Conservation (phyloP, 2,329 filamentous ascomycete species). For the Monosporascus ibericus region DNA sequence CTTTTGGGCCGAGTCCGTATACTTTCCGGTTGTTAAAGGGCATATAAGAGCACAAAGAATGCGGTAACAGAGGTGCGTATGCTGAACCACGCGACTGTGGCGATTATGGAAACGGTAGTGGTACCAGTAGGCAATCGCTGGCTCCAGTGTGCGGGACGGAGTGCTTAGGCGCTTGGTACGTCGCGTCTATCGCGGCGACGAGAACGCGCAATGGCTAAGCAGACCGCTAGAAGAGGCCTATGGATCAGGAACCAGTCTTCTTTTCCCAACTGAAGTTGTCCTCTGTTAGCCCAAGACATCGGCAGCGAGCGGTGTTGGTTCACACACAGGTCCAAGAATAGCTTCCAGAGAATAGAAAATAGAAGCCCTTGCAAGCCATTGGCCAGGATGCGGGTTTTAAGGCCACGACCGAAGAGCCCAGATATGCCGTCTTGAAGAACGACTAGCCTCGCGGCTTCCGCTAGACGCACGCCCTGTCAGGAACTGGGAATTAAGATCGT, state of each 20-base stretch:
- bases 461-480: constrained; percentile 16
- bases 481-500: not conserved
- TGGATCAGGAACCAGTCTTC: not conserved
- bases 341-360: constrained; percentile 43
- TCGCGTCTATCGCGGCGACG: not conserved
- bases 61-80: too few relatives aligned
- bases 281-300: not conserved
- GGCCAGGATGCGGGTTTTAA: constrained; percentile 41
- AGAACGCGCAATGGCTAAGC: not conserved
- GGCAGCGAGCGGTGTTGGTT: not conserved
- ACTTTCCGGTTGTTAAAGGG: too few relatives aligned
- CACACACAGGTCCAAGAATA: constrained; percentile 41
- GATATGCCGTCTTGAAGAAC: constrained; percentile 34
- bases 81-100: not conserved
- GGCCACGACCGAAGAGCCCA: constrained; percentile 38
- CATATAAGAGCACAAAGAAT: too few relatives aligned
- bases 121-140: too few relatives aligned
- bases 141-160: too few relatives aligned
- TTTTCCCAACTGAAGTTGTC: not conserved
- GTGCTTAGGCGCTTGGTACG: not conserved
- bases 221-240: not conserved
- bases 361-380: constrained; percentile 41
- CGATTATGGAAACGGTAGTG: not conserved
- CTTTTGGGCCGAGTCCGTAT: too few relatives aligned
- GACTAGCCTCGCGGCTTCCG: constrained; percentile 35